A percentile compares a stretch with the other conserved stretches of the same genome.
Conservation (phyloP, 2,329 filamentous ascomycete species). For the Penicillium sp. region DNA sequence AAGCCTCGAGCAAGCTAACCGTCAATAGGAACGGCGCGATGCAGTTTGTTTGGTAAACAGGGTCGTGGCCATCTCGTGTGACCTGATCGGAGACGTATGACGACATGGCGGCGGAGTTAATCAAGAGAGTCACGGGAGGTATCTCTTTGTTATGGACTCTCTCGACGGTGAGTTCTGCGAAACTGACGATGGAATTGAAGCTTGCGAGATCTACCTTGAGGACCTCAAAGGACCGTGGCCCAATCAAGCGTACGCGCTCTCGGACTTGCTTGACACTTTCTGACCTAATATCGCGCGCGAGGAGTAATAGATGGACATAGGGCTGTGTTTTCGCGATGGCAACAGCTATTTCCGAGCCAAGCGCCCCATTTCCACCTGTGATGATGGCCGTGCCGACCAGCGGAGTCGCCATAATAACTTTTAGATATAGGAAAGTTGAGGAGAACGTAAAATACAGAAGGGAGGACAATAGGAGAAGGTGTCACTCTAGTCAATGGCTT, state of each 20-base stretch:
- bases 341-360: slow-evolving; percentile 43
- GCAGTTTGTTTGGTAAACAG: slow-evolving; percentile 45
- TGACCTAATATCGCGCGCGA: slow-evolving; percentile 36
- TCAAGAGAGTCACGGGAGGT: slow-evolving; percentile 39
- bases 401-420: slow-evolving; percentile 36
- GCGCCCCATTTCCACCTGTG: slow-evolving; percentile 40
- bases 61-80: slow-evolving; percentile 41
- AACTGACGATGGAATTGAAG: slow-evolving; percentile 38
- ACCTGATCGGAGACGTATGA: slow-evolving; percentile 39
- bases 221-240: slow-evolving; percentile 41
- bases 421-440: not conserved
- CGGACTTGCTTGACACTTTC: slow-evolving; percentile 35
- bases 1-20: slow-evolving; percentile 41
- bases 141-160: slow-evolving; percentile 40
- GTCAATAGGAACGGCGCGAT: slow-evolving; percentile 43
- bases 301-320: slow-evolving; percentile 40
- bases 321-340: slow-evolving; percentile 43
- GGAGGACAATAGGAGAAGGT: not conserved
- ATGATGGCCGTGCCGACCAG: slow-evolving; percentile 44
- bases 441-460: not conserved
- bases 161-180: slow-evolving; percentile 38
- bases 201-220: slow-evolving; percentile 36
- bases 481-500: not conserved
- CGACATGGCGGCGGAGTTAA: slow-evolving; percentile 40
- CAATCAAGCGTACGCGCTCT: slow-evolving; percentile 37